phyloP scores from a whole-genome alignment of 176 grass and related monocot species.

The Avena insularis region DNA sequence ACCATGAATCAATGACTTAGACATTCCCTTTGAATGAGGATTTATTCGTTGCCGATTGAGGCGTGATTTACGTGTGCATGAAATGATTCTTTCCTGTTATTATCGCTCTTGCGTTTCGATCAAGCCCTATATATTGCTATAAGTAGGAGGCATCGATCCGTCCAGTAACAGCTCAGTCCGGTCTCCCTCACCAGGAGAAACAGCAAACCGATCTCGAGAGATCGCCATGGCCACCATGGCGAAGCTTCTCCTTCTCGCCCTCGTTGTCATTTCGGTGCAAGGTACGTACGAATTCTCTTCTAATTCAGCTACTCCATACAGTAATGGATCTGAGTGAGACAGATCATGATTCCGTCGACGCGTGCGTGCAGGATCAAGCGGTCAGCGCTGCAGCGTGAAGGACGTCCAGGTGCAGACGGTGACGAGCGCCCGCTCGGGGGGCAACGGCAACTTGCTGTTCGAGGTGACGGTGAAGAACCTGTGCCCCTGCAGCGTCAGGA shows the following conservation, averaged over 20 bases:
- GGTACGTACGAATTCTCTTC: background rate
- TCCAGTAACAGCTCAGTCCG: background rate
- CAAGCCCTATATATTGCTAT: background rate
- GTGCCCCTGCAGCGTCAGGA: conserved; percentile 57
- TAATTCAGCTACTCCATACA: background rate
- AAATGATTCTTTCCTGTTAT: background rate
- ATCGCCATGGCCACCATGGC: background rate
- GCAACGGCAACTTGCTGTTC: conserved; percentile 51
- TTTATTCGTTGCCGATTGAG: background rate
- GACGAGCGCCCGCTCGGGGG: conserved; percentile 36
- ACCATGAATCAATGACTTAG: too few species aligned
- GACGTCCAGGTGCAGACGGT: conserved; percentile 61
- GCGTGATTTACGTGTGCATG: background rate
- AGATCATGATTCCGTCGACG: background rate
- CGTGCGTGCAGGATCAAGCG: conserved; percentile 25
- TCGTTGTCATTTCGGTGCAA: background rate
- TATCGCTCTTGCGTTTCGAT: background rate
- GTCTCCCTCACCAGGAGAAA: background rate
- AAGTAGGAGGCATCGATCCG: background rate
- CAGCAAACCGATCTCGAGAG: background rate
- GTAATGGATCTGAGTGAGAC: background rate
- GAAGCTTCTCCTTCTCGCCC: background rate
- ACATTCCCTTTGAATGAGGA: too few species aligned
- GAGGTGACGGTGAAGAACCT: conserved; percentile 70
- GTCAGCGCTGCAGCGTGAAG: conserved; percentile 34